Conservation (phyloP, 2,329 filamentous ascomycete genomes). For the Fusarium sacchari region DNA sequence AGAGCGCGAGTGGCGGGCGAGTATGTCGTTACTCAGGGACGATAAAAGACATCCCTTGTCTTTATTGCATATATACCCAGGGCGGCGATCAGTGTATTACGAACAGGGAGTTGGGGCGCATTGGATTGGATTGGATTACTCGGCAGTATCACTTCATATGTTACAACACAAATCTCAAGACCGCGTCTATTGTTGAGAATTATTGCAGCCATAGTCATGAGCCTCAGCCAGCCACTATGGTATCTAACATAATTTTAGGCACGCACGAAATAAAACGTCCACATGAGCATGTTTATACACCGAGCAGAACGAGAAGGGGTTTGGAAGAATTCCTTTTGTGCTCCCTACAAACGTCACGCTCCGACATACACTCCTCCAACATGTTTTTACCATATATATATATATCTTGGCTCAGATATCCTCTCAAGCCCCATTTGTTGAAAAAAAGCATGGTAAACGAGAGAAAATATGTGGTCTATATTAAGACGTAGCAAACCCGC, state of each 20-base stretch:
- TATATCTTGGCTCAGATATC: conserved; percentile 18
- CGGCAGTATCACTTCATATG: neutral
- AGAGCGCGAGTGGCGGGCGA: conserved; percentile 68
- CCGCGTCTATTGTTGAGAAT: conserved; percentile 33
- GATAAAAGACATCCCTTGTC: conserved; percentile 33
- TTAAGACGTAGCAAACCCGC: conserved; percentile 29
- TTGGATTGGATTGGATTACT: conserved; percentile 4
- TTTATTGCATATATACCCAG: conserved; percentile 30
- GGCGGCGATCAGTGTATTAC: conserved; percentile 9
- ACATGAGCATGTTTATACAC: conserved; percentile 3
- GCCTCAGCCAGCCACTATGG: conserved; percentile 20
- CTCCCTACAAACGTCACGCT: conserved; percentile 27
- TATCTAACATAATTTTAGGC: conserved; percentile 17
- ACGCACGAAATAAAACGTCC: neutral
- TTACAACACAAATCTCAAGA: conserved; percentile 3
- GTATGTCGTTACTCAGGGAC: conserved; percentile 59
- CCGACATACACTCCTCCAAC: conserved; percentile 14
- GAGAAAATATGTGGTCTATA: conserved; percentile 38
- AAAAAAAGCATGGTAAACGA: conserved; percentile 28
- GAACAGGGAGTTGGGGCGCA: conserved; percentile 22
- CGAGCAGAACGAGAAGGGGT: neutral
- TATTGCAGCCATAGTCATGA: conserved; percentile 33
- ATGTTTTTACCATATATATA: conserved; percentile 21
- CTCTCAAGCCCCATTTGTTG: conserved; percentile 16
- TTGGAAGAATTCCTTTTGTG: neutral